Evolutionary conservation across 768 basidiomycete species (phyloP), one percentile per base, ranked within the genome.

Genomic region (Boletus eberwhitei): DNA sequence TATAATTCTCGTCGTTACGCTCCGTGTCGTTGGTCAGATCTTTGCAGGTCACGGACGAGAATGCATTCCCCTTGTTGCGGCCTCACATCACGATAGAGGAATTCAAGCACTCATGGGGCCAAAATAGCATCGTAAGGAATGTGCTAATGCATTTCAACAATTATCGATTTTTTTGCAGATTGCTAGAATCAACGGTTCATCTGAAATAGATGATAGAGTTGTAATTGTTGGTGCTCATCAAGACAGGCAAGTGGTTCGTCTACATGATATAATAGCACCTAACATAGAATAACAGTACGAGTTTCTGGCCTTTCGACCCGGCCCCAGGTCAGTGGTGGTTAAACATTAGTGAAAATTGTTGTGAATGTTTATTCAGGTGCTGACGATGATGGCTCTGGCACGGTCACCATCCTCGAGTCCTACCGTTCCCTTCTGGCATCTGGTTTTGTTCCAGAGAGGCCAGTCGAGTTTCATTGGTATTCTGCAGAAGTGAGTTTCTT

Each of bases 31-130:
- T 48, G 17, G 24, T 32, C 40, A 42, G 48, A 36, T 17, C 24
- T 24, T 45, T 13, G 59, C 48, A 90, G 88, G 82, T 87, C 56
- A 93, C 90, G 3, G 60, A 72, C 36, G 67, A 85, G 60, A 82
- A 74, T 54, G 88, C 85, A 14, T 79, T 84, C 5, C 67, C 81
- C 39, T 75, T 77, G 32, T 72, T 93, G 46, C 79, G 73, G 42
- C 63, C 78, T 43, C 61, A 69, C 16, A 89, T 96, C 61, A 79
- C 79, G 7, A 70, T 93, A 53, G 73, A 77, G 24, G 91, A 92
- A 69, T 93, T 93, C 62, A 52, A 73, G 46, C 92, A 94, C 68
- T 72, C 82, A 3, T 94, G 93, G 93, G 86, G 86, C 11, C 94
- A 97, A 77, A 86, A 88, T 70, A 80, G 81, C 48, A 84, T 91